Evolutionary conservation across 108 stramenopile genomes (phyloP).

Genomic region (Cyclotella cryptica): DNA sequence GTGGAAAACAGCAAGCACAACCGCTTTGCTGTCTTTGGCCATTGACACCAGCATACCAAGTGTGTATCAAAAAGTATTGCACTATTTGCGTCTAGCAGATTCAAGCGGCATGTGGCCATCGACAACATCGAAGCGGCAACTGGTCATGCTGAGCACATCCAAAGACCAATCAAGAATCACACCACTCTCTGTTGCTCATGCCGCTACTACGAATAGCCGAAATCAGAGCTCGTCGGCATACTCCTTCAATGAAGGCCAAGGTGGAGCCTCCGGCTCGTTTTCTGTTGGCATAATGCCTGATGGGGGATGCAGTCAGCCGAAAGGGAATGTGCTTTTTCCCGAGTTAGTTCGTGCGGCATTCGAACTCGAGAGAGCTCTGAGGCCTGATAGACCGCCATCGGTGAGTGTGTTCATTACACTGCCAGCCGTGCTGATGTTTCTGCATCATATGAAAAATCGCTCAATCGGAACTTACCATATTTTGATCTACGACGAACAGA

Average conservation of each 20-base stretch:
- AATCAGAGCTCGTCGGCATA: slow-evolving; percentile 67
- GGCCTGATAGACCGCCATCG: slow-evolving; percentile 84
- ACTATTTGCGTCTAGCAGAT: slow-evolving; percentile 66
- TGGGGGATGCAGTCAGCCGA: slow-evolving; percentile 69
- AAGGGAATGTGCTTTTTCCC: slow-evolving; percentile 84
- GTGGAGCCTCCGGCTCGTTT: slow-evolving; percentile 82
- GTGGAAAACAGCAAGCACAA: slow-evolving; percentile 58
- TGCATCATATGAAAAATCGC: no score
- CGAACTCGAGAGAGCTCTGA: slow-evolving; percentile 72
- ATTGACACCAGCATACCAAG: slow-evolving; percentile 66
- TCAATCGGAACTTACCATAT: neutral
- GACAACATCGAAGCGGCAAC: slow-evolving; percentile 75
- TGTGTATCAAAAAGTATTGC: slow-evolving; percentile 62
- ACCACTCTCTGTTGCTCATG: slow-evolving; percentile 56
- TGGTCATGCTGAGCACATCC: slow-evolving; percentile 77
- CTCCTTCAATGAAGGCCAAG: slow-evolving; percentile 68
- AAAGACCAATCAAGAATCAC: slow-evolving; percentile 42
- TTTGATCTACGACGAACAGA: neutral
- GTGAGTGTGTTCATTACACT: neutral
- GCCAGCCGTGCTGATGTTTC: no score
- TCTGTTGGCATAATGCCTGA: slow-evolving; percentile 86
- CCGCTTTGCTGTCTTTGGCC: slow-evolving; percentile 33
- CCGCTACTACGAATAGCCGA: slow-evolving; percentile 51
- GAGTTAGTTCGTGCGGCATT: slow-evolving; percentile 81
- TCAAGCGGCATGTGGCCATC: slow-evolving; percentile 75